Conservation (phyloP, 1,284 basidiomycete genomes). For the Sanghuangporus sanghuang region DNA sequence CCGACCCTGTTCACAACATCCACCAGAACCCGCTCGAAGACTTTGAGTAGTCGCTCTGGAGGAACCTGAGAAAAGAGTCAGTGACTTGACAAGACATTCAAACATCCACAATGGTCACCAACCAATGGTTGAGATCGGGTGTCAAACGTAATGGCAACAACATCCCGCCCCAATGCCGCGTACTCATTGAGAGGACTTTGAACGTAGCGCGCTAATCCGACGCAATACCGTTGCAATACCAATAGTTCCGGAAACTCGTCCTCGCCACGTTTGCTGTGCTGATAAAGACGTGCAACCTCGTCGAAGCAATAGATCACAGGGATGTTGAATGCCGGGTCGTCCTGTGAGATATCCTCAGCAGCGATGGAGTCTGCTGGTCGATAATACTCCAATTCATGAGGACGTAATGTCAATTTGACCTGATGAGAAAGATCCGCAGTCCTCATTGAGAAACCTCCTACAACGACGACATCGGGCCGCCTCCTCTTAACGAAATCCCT, state of each 20-base stretch:
- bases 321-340: conserved; percentile 45
- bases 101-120: conserved; percentile 24
- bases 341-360: conserved; percentile 25
- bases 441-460: conserved; percentile 85
- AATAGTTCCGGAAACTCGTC: conserved; percentile 85
- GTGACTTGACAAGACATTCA: conserved; percentile 16
- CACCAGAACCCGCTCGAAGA: conserved; percentile 85
- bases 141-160: conserved; percentile 76
- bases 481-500: conserved; percentile 76
- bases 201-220: conserved; percentile 89
- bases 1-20: conserved; percentile 90
- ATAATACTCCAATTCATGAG: background rate
- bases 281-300: conserved; percentile 92
- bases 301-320: conserved; percentile 86
- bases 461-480: conserved; percentile 83
- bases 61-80: conserved; percentile 52
- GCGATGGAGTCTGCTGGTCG: conserved; percentile 22
- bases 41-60: conserved; percentile 75
- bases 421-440: conserved; percentile 69
- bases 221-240: conserved; percentile 86
- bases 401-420: conserved; percentile 50
- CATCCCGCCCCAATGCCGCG: conserved; percentile 79
- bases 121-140: conserved; percentile 88
- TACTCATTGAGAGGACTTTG: conserved; percentile 96
- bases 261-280: conserved; percentile 82